A percentile compares a stretch with the other conserved stretches of the same genome.
These are phyloP conservation scores for Rhodotorula babjevae DNA, from an alignment of 768 basidiomycete species.

Conservation along the genomic window DNA sequence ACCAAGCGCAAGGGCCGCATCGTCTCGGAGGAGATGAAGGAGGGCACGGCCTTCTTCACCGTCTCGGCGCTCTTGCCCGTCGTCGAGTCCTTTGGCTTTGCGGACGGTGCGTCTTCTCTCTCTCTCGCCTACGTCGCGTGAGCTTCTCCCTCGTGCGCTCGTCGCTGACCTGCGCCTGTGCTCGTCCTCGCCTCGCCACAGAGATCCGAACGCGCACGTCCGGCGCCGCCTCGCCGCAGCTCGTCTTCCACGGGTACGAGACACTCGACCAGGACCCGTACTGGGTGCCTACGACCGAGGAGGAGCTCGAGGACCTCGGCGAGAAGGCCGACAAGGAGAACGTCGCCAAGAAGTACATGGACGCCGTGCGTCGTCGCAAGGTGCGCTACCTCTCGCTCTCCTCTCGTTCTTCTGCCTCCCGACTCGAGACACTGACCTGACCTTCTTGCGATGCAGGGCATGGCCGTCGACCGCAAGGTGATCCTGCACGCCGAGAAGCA, in stretches of 20 bases:
- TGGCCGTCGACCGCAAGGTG: slow-evolving; percentile 92
- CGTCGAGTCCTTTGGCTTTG: slow-evolving; percentile 95
- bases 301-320: slow-evolving; percentile 92
- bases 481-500: slow-evolving; percentile 97
- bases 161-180: too few relatives aligned
- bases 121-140: neutral
- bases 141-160: neutral
- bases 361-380: slow-evolving; percentile 32
- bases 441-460: slow-evolving; percentile 52
- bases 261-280: slow-evolving; percentile 86
- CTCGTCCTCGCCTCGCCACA: slow-evolving; percentile 50
- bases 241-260: slow-evolving; percentile 96
- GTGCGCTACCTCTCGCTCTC: neutral
- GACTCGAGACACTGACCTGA: neutral
- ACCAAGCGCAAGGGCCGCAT: slow-evolving; percentile 85
- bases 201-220: slow-evolving; percentile 95
- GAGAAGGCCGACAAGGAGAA: slow-evolving; percentile 91
- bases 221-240: slow-evolving; percentile 92
- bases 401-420: too few relatives aligned
- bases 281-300: slow-evolving; percentile 96
- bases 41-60: slow-evolving; percentile 90
- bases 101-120: slow-evolving; percentile 63
- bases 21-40: slow-evolving; percentile 96
- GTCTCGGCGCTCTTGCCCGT: slow-evolving; percentile 86
- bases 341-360: slow-evolving; percentile 62